Conservation (phyloP, 2,329 filamentous ascomycete genomes). For the Amauroascus verrucosus region DNA sequence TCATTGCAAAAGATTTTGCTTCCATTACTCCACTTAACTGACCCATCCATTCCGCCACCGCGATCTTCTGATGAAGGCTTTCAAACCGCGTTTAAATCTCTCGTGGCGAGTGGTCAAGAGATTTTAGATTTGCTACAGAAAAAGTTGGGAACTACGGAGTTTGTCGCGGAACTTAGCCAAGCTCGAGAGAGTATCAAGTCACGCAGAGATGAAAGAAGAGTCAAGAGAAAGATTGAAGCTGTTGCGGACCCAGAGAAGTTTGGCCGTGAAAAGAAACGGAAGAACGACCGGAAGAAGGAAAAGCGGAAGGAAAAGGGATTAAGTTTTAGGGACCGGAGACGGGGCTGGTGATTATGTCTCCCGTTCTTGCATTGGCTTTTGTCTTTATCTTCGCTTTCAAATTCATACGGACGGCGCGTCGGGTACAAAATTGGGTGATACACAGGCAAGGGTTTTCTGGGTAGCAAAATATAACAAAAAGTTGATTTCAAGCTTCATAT, state of each 20-base stretch:
- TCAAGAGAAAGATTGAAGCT: constrained; percentile 82
- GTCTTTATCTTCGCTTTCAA: neutral
- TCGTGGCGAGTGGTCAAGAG: constrained; percentile 64
- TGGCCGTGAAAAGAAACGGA: constrained; percentile 69
- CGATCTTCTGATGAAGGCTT: constrained; percentile 62
- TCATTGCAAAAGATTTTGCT: constrained; percentile 56
- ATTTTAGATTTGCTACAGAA: constrained; percentile 74
- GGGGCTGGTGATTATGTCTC: constrained; percentile 49
- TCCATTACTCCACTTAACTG: constrained; percentile 73
- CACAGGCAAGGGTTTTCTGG: neutral
- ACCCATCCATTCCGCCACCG: constrained; percentile 61
- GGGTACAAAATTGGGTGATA: neutral
- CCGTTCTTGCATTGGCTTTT: neutral
- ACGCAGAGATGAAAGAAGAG: constrained; percentile 61
- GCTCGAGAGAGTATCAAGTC: constrained; percentile 64
- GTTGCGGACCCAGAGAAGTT: constrained; percentile 71
- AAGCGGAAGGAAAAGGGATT: constrained; percentile 67
- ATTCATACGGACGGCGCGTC: neutral
- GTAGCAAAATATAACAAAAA: neutral
- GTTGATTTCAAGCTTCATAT: neutral
- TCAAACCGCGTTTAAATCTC: constrained; percentile 55
- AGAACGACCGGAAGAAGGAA: constrained; percentile 73
- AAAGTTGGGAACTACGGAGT: constrained; percentile 70
- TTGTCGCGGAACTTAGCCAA: constrained; percentile 60
- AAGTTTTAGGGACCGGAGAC: constrained; percentile 61